Base-by-base conservation (phyloP, 495 filamentous ascomycete genomes). In the Pseudoneurospora amorphoporcata region DNA sequence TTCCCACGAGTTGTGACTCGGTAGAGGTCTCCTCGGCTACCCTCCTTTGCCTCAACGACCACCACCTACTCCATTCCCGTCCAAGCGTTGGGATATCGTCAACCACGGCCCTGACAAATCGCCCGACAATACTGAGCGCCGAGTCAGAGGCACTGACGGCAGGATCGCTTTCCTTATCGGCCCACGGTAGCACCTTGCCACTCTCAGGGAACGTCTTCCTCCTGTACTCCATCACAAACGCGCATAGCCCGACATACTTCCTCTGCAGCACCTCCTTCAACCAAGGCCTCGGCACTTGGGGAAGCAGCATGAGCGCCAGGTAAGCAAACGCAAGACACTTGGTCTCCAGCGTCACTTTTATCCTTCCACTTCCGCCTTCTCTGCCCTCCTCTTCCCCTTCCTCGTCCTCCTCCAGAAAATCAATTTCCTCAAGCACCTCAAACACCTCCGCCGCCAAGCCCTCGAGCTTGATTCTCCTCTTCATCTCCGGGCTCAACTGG, bases 241-340 rank as follows among this genome's bases (percentile, higher is more conserved):
- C 79, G 17, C 82, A 79, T 39, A 95, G 73, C 3, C 76, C 77
- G 4, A 84, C 82, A 69, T 87, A 91, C 75, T 88, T 87, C 71
- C 74, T 79, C 70, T 82, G 79, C 80, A 97, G 85, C 8, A 86
- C 83, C 68, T 90, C 87, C 68, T 84, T 82, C 29, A 97, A 84
- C 89, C 92, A 97, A 35, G 87, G 79, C 69, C 91, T 86, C 29
- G 93, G 91, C 38, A 95, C 78, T 0, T 90, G 85, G 3, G 92
- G 89, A 23, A 91, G 84, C 3, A 92, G 81, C 80, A 92, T 91
- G 53, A 98, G 79, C 8, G 88, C 86, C 53, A 98, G 81, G 80
- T 95, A 97, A 29, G 89, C 95, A 72, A 91, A 84, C 2, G 87
- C 90, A 37, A 97, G 76, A 78, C 92, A 97, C 81, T 97, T 91